Evolutionary conservation across 2,329 filamentous ascomycete species (phyloP), one percentile per base, ranked within the genome.

Genomic region (Botrytis sinoallii): DNA sequence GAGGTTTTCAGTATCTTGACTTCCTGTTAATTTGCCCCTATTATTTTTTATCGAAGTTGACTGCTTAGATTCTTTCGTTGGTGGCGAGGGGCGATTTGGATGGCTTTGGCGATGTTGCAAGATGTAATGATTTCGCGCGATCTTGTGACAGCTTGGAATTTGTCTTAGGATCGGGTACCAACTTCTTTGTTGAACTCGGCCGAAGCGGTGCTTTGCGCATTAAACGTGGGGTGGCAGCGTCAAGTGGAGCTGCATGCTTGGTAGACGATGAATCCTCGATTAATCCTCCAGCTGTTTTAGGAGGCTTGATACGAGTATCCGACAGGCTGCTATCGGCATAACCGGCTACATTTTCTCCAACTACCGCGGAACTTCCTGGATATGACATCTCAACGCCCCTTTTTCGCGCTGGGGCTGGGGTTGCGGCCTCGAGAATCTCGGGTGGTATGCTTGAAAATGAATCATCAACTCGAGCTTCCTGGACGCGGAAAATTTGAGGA

Each of bases 81-180:
- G 64, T 60, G 79, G 80, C 22, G 80, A 80, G 40, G 40, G 79
- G 78, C n/a, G 79, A 80, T 46, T 81, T 78, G 20, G 79, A 78
- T 35, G 79, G 79, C 46, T 79, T 81, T 61, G 76, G 70, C 32
- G 80, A 77, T 73, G 79, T 74, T 69, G 40, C 57, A 64, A 74
- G 55, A 40, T 67, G 72, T 18, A 46, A 59, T 52, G 73, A 57
- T 57, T 68, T 71, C 69, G 29, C 29, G 63, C 44, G 52, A 29
- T 46, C 66, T 68, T 55, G 70, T 44, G 46, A 35, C 38, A 46
- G 32, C 18, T 22, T 35, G 46, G 59, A 40, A 16, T 18, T 65
- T 5, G 16, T 8, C 35, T 64, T 35, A 22, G 44, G 22, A 20
- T 46, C 48, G 61, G 32, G 68, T 71, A 32, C 64, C 10, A 32